These are phyloP conservation scores for Actinomortierella wolfii DNA, from an alignment of 371 early-diverging fungal species.

Conservation along the genomic window DNA sequence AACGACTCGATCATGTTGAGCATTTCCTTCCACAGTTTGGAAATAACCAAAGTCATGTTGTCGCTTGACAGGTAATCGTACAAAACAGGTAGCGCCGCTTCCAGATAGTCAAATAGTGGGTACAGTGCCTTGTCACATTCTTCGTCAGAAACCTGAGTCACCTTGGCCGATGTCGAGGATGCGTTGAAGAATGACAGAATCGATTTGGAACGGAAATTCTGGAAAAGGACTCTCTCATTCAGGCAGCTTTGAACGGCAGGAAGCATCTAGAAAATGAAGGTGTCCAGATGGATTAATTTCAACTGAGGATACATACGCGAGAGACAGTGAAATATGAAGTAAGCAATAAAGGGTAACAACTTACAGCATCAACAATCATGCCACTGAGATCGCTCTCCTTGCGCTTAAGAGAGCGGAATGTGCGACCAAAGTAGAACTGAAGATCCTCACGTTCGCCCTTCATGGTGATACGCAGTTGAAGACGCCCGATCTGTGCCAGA, in stretches of 20 bases:
- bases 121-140: constrained; percentile 78
- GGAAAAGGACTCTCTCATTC: constrained; percentile 38
- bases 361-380: constrained; percentile 73
- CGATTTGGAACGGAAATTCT: constrained; percentile 38
- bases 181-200: constrained; percentile 36
- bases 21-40: constrained; percentile 86
- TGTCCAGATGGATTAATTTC: constrained; percentile 46
- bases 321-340: constrained; percentile 2
- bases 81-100: constrained; percentile 80
- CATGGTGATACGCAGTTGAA: constrained; percentile 83
- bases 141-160: constrained; percentile 53
- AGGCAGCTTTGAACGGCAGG: constrained; percentile 47
- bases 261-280: constrained; percentile 64
- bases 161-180: constrained; percentile 26
- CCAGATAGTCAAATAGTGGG: constrained; percentile 87
- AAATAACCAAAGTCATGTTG: constrained; percentile 81
- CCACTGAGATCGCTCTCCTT: constrained; percentile 75
- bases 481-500: constrained; percentile 82
- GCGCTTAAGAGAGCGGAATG: constrained; percentile 76
- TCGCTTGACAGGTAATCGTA: constrained; percentile 77
- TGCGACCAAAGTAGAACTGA: constrained; percentile 90
- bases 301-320: background rate
- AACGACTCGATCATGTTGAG: constrained; percentile 73
- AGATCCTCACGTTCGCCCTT: constrained; percentile 92
- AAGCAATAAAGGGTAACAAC: constrained; percentile 2